These are phyloP conservation scores for Beauveria pseudobassiana DNA, from an alignment of 2,329 filamentous ascomycete species.

Conservation along the genomic window DNA sequence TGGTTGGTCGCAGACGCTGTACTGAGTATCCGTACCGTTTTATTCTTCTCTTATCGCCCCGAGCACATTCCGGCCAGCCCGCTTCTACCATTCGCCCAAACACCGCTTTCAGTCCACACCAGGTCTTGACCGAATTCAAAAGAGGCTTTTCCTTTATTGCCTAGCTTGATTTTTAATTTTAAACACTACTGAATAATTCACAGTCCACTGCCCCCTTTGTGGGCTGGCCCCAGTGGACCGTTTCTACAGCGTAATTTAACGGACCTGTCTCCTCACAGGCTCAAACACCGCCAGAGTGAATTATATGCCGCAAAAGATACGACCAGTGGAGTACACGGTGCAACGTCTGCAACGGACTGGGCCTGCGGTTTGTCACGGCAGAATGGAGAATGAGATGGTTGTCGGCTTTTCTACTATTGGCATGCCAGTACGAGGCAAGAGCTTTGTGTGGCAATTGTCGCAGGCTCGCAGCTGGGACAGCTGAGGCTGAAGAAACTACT, in stretches of 20 bases:
- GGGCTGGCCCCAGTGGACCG: neutral
- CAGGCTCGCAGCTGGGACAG: neutral
- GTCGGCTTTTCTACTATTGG: neutral
- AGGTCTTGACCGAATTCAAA: no score
- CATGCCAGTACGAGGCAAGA: no score
- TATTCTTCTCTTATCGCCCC: no score
- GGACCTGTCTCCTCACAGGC: neutral
- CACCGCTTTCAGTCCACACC: no score
- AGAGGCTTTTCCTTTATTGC: no score
- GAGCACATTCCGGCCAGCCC: no score
- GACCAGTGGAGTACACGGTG: neutral
- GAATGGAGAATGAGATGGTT: neutral
- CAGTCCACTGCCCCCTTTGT: neutral
- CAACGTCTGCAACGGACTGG: constrained; percentile 2
- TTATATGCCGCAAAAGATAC: constrained; percentile 2
- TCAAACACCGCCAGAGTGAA: neutral
- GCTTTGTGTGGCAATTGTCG: no score
- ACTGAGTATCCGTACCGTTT: no score
- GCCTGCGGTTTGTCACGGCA: constrained; percentile 1
- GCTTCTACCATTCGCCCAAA: no score
- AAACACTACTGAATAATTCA: neutral
- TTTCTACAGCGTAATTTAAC: constrained; percentile 6
- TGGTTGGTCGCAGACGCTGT: neutral
- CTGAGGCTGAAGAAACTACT: neutral
- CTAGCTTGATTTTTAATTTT: no score